Percentiles rank a stretch among this genome's conserved stretches.
Evolutionary conservation across 371 early-diverging fungal species (phyloP).

Genomic region (Zancudomyces culisetae): DNA sequence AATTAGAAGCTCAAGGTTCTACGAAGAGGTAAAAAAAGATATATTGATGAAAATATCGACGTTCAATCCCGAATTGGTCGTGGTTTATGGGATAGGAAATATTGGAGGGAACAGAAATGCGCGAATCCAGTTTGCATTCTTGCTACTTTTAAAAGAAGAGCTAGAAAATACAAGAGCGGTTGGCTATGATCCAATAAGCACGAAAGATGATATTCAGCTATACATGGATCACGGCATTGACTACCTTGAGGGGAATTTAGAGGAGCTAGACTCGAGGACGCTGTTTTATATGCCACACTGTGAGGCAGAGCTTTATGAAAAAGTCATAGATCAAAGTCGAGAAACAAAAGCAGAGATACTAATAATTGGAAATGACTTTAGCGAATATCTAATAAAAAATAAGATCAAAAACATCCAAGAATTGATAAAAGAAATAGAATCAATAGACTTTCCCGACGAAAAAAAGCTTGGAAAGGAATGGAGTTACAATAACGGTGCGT

Average conservation of each 20-base stretch:
- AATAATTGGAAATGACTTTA: background rate
- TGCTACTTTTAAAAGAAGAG: constrained; percentile 9
- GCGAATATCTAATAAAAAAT: background rate
- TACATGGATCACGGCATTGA: constrained; percentile 5
- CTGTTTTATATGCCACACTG: constrained; percentile 39
- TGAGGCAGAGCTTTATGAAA: constrained; percentile 25
- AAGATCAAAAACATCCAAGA: background rate
- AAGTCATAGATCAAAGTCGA: constrained; percentile 21
- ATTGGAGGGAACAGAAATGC: constrained; percentile 8
- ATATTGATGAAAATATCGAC: constrained; percentile 1
- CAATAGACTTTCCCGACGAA: background rate
- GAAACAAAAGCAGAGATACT: background rate
- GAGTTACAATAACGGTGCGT: background rate
- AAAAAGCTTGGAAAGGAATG: background rate
- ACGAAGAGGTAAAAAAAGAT: background rate
- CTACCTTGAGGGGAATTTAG: constrained; percentile 17
- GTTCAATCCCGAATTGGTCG: constrained; percentile 14
- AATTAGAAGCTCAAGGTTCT: too few relatives aligned
- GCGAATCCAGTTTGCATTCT: constrained; percentile 24
- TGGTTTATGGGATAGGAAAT: constrained; percentile 27
- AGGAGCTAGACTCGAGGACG: constrained; percentile 8
- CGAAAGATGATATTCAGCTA: constrained; percentile 9
- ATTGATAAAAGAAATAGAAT: background rate
- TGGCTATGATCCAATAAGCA: constrained; percentile 24
- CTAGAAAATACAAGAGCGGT: constrained; percentile 3